phyloP scores from a whole-genome alignment of 2,329 filamentous ascomycete species.

The Colletotrichum graminicola region DNA sequence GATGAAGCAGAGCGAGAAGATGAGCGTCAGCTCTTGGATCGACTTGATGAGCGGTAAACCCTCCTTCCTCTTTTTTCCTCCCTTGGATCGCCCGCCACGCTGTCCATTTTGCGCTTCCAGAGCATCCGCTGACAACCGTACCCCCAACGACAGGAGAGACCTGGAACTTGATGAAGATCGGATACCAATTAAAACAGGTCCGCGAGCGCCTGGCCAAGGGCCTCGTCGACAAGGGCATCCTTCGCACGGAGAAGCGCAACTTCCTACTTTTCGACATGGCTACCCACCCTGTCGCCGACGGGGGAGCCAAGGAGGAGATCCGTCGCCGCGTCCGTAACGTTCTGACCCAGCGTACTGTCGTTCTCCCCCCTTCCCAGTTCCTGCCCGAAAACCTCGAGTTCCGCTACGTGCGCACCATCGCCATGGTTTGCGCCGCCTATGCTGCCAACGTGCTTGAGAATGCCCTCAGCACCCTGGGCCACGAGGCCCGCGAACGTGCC shows the following conservation, averaged over 20 bases:
- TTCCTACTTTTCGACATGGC: slow-evolving; percentile 99
- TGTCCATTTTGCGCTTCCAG: slow-evolving; percentile 2
- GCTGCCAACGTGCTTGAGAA: slow-evolving; percentile 98
- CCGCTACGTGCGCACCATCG: slow-evolving; percentile 89
- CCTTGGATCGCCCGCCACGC: slow-evolving; percentile 20
- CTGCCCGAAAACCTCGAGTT: slow-evolving; percentile 95
- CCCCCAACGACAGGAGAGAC: slow-evolving; percentile 82
- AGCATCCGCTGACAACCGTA: slow-evolving; percentile 24
- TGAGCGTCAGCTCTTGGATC: slow-evolving; percentile 99
- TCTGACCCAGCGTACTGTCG: slow-evolving; percentile 92
- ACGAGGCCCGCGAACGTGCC: slow-evolving; percentile 92
- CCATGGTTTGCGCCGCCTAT: slow-evolving; percentile 98
- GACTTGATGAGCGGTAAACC: slow-evolving; percentile 96
- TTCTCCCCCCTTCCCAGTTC: slow-evolving; percentile 87
- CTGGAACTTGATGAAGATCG: slow-evolving; percentile 99
- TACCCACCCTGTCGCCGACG: slow-evolving; percentile 95
- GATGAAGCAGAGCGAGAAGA: slow-evolving; percentile 99
- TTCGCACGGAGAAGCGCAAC: slow-evolving; percentile 98
- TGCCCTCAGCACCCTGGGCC: slow-evolving; percentile 91
- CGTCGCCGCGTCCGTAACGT: slow-evolving; percentile 91
- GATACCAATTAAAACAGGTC: slow-evolving; percentile 99
- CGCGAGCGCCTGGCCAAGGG: slow-evolving; percentile 97
- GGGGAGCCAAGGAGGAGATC: slow-evolving; percentile 97
- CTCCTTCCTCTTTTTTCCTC: slow-evolving; percentile 28
- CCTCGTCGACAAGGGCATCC: slow-evolving; percentile 97